Evolutionary conservation across 108 stramenopile genomes (phyloP).

Genomic region (Cyclotella choctawhatcheeana): DNA sequence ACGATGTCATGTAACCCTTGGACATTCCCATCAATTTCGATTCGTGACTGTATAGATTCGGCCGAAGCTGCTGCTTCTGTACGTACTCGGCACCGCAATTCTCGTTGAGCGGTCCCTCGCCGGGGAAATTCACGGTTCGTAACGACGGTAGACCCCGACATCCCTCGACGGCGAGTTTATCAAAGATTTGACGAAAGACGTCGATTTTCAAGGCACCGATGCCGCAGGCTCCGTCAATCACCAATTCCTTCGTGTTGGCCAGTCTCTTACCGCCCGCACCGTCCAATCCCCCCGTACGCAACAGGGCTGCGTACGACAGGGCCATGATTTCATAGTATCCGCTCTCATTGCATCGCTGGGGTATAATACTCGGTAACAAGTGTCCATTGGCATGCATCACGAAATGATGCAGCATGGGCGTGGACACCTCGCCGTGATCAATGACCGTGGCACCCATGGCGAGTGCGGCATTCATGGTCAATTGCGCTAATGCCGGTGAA

Average conservation of each 20-base stretch:
- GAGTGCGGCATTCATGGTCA: conserved; percentile 63
- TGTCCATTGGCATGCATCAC: conserved; percentile 83
- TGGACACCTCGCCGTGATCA: conserved; percentile 91
- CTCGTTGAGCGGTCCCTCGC: conserved; percentile 84
- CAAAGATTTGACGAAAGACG: conserved; percentile 47
- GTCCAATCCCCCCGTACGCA: conserved; percentile 42
- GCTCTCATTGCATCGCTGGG: conserved; percentile 66
- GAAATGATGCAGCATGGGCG: conserved; percentile 94
- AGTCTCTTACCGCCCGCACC: conserved; percentile 13
- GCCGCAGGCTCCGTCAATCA: conserved; percentile 93
- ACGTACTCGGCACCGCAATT: conserved; percentile 95
- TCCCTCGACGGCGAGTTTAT: conserved; percentile 37
- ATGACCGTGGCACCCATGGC: conserved; percentile 69
- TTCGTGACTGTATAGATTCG: conserved; percentile 57
- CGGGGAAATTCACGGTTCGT: conserved; percentile 62
- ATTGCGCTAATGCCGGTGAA: conserved; percentile 62
- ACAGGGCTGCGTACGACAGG: conserved; percentile 65
- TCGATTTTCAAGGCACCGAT: conserved; percentile 80
- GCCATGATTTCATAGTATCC: conserved; percentile 87
- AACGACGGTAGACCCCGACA: conserved; percentile 36
- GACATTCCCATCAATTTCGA: conserved; percentile 15
- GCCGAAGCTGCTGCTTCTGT: conserved; percentile 83
- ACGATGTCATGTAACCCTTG: conserved; percentile 69
- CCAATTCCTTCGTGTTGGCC: conserved; percentile 37
- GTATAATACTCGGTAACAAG: conserved; percentile 60